Conservation (phyloP, 1,284 basidiomycete species). For the Ceratorhiza oryzae-sativae region DNA sequence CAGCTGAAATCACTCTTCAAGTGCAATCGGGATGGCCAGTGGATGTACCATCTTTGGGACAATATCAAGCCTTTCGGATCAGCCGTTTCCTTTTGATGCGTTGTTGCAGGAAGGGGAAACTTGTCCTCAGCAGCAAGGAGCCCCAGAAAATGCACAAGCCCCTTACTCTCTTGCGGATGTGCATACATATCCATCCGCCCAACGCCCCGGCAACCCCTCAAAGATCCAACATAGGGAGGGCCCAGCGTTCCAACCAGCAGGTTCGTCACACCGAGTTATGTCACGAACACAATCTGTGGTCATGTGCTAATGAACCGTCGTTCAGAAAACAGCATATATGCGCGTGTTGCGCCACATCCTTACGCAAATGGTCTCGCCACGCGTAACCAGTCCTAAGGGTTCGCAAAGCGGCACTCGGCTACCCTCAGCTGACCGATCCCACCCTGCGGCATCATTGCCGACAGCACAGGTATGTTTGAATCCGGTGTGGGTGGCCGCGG, state of each 20-base stretch:
- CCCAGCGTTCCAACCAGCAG: neutral
- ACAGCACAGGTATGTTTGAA: neutral
- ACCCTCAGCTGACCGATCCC: too few relatives aligned
- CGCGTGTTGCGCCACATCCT: neutral
- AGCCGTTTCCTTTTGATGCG: too few relatives aligned
- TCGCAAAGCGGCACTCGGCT: too few relatives aligned
- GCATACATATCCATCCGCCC: too few relatives aligned
- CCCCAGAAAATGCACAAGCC: too few relatives aligned
- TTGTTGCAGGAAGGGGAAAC: too few relatives aligned
- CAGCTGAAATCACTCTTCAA: neutral
- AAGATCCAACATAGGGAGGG: too few relatives aligned
- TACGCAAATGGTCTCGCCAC: neutral
- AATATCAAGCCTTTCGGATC: neutral
- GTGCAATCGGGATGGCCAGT: neutral
- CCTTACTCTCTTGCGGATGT: too few relatives aligned
- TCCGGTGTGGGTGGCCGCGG: too few relatives aligned
- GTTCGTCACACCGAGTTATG: neutral
- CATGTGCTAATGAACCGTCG: neutral
- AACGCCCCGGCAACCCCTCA: too few relatives aligned
- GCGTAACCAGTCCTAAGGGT: too few relatives aligned
- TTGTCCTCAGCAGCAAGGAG: neutral
- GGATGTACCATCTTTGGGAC: neutral
- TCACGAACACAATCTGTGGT: neutral
- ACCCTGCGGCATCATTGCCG: too few relatives aligned
- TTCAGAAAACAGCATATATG: neutral